Conservation (phyloP, 2,329 filamentous ascomycete species). For the Fusarium begoniae region DNA sequence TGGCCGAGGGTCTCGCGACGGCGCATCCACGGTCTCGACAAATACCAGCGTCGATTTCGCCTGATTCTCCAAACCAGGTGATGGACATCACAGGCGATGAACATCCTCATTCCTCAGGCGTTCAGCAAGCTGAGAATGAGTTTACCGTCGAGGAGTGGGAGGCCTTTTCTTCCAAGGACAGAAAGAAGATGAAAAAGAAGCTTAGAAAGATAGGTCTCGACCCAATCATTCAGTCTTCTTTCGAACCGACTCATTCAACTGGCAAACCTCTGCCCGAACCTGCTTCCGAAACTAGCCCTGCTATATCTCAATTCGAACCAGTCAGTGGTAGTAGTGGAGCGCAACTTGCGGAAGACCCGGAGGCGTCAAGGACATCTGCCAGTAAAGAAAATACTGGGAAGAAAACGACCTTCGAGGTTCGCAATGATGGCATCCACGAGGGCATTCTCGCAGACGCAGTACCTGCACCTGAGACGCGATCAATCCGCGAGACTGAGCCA, state of each 20-base stretch:
- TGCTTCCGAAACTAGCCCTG: neutral
- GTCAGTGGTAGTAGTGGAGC: neutral
- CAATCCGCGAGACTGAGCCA: neutral
- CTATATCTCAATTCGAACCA: neutral
- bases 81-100: neutral
- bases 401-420: neutral
- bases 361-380: neutral
- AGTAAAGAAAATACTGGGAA: neutral
- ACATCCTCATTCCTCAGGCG: neutral
- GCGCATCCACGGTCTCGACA: conserved; percentile 5
- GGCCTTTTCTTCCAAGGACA: conserved; percentile 29
- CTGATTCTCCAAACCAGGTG: neutral
- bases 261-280: neutral
- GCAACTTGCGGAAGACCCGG: neutral
- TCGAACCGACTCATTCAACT: neutral
- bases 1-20: neutral
- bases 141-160: conserved; percentile 27
- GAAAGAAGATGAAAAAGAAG: conserved; percentile 37
- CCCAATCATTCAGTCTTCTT: conserved; percentile 17
- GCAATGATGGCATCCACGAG: neutral
- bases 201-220: conserved; percentile 35
- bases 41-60: conserved; percentile 7
- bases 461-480: neutral
- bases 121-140: conserved; percentile 3
- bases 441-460: neutral